Evolutionary conservation across 2,329 filamentous ascomycete species (phyloP).

Genomic region (Calcarisporium arbuscula): DNA sequence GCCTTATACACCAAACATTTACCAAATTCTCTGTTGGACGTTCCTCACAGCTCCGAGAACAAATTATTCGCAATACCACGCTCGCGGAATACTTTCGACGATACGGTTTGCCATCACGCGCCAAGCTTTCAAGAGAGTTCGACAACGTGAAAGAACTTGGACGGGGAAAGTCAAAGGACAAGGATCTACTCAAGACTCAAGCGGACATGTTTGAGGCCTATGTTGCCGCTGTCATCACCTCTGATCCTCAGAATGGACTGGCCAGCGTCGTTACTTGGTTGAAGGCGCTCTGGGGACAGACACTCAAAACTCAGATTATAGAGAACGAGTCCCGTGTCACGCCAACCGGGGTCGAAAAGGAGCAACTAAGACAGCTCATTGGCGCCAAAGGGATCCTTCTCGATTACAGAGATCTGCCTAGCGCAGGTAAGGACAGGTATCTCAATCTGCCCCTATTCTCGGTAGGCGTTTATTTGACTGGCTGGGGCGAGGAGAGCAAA

Average conservation of each 20-base stretch:
- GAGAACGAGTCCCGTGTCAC: constrained; percentile 19
- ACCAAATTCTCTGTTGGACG: constrained; percentile 58
- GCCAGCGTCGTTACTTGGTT: constrained; percentile 62
- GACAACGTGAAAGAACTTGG: constrained; percentile 18
- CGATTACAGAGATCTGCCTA: constrained; percentile 52
- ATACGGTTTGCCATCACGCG: constrained; percentile 64
- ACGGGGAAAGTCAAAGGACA: constrained; percentile 31
- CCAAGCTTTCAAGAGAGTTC: constrained; percentile 47
- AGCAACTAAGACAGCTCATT: constrained; percentile 31
- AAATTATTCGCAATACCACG: constrained; percentile 74
- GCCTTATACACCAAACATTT: constrained; percentile 70
- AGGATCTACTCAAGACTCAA: constrained; percentile 62
- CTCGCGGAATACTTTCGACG: constrained; percentile 61
- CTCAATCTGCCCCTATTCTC: constrained; percentile 51
- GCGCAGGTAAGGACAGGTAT: constrained; percentile 47
- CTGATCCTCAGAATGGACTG: constrained; percentile 58
- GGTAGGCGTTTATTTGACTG: constrained; percentile 59
- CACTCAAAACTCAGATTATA: constrained; percentile 49
- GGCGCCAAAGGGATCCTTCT: constrained; percentile 52
- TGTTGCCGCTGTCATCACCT: constrained; percentile 69
- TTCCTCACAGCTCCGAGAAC: constrained; percentile 70
- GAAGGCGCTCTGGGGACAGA: constrained; percentile 64
- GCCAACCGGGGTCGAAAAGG: no score
- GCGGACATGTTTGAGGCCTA: constrained; percentile 92
- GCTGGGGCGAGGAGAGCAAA: constrained; percentile 60